Percentiles rank a stretch among this genome's conserved stretches.
phyloP scores from a whole-genome alignment of 805 yeast species.

The Metschnikowia amazonensis region DNA sequence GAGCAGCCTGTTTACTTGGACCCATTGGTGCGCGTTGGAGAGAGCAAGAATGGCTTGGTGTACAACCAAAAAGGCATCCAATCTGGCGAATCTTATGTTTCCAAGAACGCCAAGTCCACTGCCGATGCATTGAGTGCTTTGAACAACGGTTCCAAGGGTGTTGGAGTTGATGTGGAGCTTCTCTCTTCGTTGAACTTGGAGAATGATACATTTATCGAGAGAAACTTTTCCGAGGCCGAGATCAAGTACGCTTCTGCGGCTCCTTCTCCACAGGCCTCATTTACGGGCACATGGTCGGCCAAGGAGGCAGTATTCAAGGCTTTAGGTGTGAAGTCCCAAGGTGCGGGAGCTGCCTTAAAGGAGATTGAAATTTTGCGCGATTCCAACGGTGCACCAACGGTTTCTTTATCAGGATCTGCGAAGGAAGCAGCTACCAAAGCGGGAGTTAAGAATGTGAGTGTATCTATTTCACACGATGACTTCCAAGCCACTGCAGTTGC shows the following conservation, averaged over 20 bases:
- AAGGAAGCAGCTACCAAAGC: conserved; percentile 63
- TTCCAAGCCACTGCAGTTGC: conserved; percentile 98
- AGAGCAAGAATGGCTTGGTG: conserved; percentile 38
- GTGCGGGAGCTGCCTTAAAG: conserved; percentile 91
- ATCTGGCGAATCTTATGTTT: conserved; percentile 39
- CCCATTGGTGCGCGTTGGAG: conserved; percentile 80
- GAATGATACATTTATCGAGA: conserved; percentile 86
- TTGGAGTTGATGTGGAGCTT: conserved; percentile 97
- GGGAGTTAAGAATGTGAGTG: conserved; percentile 69
- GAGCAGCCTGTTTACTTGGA: conserved; percentile 91
- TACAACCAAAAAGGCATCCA: conserved; percentile 54
- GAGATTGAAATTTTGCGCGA: conserved; percentile 85
- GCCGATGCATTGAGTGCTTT: conserved; percentile 58
- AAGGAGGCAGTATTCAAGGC: conserved; percentile 99
- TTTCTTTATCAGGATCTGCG: conserved; percentile 73
- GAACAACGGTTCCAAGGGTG: conserved; percentile 60
- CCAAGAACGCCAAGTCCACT: conserved; percentile 51
- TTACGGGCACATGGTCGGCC: conserved; percentile 98
- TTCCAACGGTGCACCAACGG: conserved; percentile 76
- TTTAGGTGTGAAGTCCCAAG: conserved; percentile 80
- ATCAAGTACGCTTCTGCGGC: conserved; percentile 71
- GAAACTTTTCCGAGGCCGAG: conserved; percentile 86
- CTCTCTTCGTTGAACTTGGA: conserved; percentile 74
- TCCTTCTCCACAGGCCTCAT: conserved; percentile 80
- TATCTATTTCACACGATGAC: conserved; percentile 94